Evolutionary conservation across 1,139 yeast species (phyloP).

Genomic region (Candida mesenterica): DNA sequence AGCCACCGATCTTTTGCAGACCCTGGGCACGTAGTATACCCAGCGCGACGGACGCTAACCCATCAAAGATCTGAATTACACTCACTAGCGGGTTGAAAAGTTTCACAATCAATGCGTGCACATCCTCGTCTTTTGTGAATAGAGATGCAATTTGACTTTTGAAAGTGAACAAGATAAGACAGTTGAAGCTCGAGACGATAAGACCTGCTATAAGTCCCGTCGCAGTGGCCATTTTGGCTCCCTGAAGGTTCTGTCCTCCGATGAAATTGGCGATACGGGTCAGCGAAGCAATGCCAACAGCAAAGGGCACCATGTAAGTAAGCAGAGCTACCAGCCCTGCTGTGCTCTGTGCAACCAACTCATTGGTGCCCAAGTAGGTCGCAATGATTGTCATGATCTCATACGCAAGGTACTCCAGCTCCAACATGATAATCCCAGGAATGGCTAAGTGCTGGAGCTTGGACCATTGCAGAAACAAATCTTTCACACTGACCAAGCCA

Average conservation of each 20-base stretch:
- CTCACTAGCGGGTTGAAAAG: constrained; percentile 71
- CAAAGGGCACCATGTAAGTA: constrained; percentile 84
- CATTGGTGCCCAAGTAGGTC: constrained; percentile 77
- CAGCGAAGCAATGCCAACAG: constrained; percentile 81
- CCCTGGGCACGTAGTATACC: constrained; percentile 89
- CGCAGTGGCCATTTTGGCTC: constrained; percentile 63
- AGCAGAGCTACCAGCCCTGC: constrained; percentile 79
- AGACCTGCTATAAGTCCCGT: constrained; percentile 64
- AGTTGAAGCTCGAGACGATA: constrained; percentile 56
- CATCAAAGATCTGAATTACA: constrained; percentile 71
- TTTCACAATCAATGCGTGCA: constrained; percentile 43
- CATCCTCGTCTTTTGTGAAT: constrained; percentile 71
- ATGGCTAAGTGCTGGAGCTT: constrained; percentile 56
- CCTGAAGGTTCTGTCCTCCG: constrained; percentile 67
- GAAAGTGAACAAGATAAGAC: constrained; percentile 50
- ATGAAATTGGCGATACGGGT: constrained; percentile 86
- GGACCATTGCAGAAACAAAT: constrained; percentile 59
- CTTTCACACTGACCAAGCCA: constrained; percentile 46
- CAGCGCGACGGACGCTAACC: constrained; percentile 79
- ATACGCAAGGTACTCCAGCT: constrained; percentile 58
- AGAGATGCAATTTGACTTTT: constrained; percentile 58
- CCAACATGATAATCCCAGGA: constrained; percentile 59
- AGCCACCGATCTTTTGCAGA: constrained; percentile 78
- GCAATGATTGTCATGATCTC: constrained; percentile 60
- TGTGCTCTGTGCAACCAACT: constrained; percentile 87